These are phyloP conservation scores for Apostasia ramifera DNA, from an alignment of 106 monocot genomes.

Conservation along the genomic window DNA sequence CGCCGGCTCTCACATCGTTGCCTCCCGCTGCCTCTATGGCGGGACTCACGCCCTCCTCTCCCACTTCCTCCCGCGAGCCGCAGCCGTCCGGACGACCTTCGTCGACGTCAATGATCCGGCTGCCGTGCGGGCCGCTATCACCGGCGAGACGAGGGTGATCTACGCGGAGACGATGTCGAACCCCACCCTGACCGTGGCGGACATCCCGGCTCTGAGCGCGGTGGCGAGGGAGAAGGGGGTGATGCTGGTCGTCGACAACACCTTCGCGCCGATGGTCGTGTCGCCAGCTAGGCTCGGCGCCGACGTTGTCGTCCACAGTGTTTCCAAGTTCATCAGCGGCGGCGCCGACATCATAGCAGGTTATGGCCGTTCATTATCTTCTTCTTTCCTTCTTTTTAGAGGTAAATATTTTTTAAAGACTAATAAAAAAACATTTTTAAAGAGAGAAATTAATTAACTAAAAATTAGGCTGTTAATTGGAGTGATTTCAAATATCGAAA, in stretches of 20 bases:
- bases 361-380: neutral
- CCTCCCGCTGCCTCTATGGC: slow-evolving; percentile 85
- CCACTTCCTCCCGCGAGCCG: slow-evolving; percentile 43
- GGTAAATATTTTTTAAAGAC: neutral
- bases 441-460: neutral
- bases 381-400: neutral
- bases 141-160: slow-evolving; percentile 69
- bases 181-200: slow-evolving; percentile 75
- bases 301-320: slow-evolving; percentile 88
- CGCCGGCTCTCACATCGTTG: slow-evolving; percentile 78
- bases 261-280: slow-evolving; percentile 87
- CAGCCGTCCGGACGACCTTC: slow-evolving; percentile 62
- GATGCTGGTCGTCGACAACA: slow-evolving; percentile 86
- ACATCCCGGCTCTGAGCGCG: slow-evolving; percentile 47
- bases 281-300: slow-evolving; percentile 87
- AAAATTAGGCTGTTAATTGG: no score
- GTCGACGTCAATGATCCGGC: slow-evolving; percentile 46
- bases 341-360: slow-evolving; percentile 94
- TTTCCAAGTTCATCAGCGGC: slow-evolving; percentile 90
- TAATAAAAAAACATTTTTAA: neutral
- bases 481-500: no score
- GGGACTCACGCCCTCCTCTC: slow-evolving; percentile 85
- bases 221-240: slow-evolving; percentile 70
- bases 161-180: slow-evolving; percentile 82
- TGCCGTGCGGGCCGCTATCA: slow-evolving; percentile 45